Evolutionary conservation across 2,329 filamentous ascomycete species (phyloP), one percentile per base, ranked within the genome.

Genomic region (Penicillium paneum): DNA sequence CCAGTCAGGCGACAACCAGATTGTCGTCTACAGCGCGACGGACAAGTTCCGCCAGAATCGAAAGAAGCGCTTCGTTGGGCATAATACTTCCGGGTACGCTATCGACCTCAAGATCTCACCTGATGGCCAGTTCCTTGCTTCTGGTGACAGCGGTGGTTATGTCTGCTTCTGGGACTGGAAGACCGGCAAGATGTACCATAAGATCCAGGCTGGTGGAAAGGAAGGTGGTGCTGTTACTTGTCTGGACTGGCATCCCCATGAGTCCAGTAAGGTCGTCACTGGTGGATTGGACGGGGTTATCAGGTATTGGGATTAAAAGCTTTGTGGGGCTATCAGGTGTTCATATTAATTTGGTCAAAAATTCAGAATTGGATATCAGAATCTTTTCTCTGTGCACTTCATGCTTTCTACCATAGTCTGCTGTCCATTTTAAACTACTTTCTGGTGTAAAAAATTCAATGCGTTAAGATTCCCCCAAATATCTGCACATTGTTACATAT

Each of bases 131-230:
- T 96, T 97, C 71, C 79, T 99, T 51, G 88, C 86, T 19, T 89
- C 84, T 17, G 94, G 94, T 58, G 94, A 99, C 73, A 90, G 85
- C 48, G 91, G 84, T 15, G 94, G 95, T 34, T 97, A 84, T 67
- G 85, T 96, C 44, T 96, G 90, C 75, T 97, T 97, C 77, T 99
- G 92, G 91, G 94, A 97, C 75, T 99, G 92, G 90, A 99, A 99
- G 83, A 97, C 91, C 36, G 96, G 93, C 74, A 97, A 97, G 78
- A 93, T 99, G 91, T 96, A 91, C 76, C 91, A 96, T 76, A 97
- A 97, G 81, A 85, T 99, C 61, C 84, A 89, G 75, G 92, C 91
- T 2, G 75, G 75, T 35, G 76, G 76, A 5, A 78, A 78, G 24
- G 86, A 90, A 55, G 91, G 91, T 51, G 84, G 88, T 49, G 85